Evolutionary conservation across 345 rosid species (phyloP).

Genomic region (Adansonia digitata): DNA sequence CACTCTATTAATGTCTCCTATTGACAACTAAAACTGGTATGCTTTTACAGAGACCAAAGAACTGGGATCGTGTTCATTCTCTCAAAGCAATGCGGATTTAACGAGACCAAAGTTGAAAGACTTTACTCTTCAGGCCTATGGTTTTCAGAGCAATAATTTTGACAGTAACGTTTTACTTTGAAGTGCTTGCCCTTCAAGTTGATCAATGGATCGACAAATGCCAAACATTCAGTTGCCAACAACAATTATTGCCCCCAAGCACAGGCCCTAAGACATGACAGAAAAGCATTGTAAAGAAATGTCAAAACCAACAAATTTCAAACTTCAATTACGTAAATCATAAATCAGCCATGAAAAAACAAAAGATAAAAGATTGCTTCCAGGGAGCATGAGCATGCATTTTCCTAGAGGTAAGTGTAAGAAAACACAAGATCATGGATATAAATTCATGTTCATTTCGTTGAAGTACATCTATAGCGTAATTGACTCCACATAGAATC

Average conservation of each 20-base stretch:
- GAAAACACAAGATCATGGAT: not conserved
- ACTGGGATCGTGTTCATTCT: constrained; percentile 21
- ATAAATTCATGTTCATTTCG: not conserved
- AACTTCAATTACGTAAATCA: not conserved
- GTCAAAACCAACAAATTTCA: not conserved
- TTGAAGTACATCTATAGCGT: not conserved
- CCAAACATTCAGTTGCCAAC: not conserved
- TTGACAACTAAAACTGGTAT: constrained; percentile 14
- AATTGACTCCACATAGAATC: not conserved
- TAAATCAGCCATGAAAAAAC: not conserved
- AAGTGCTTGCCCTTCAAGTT: constrained; percentile 16
- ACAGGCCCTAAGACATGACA: constrained; percentile 39
- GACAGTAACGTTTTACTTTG: not conserved
- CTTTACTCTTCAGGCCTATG: not conserved
- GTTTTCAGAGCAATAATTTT: constrained; percentile 8
- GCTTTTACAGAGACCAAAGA: constrained; percentile 14
- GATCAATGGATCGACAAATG: constrained; percentile 10
- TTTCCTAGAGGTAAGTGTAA: not conserved
- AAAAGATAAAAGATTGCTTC: not conserved
- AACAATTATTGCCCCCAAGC: constrained; percentile 48
- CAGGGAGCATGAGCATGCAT: not conserved
- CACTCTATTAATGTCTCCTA: constrained; percentile 18
- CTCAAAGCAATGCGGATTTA: constrained; percentile 21
- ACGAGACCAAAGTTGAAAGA: not conserved
- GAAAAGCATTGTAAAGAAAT: constrained; percentile 1